Evolutionary conservation across 495 filamentous ascomycete species (phyloP).

Genomic region (Choiromyces venosus): DNA sequence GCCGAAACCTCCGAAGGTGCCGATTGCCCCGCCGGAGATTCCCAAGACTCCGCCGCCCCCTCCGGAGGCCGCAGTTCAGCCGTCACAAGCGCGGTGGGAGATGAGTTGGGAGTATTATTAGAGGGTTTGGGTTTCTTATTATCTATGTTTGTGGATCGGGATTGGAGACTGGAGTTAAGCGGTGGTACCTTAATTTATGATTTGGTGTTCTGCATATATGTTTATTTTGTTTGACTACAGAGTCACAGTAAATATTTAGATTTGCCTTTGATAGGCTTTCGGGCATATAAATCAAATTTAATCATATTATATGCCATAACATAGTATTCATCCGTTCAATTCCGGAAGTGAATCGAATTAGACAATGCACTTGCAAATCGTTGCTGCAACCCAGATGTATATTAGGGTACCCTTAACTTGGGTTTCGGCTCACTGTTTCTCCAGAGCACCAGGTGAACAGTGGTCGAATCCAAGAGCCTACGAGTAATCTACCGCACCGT

Average conservation of each 20-base stretch:
- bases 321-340: neutral
- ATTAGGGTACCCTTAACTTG: neutral
- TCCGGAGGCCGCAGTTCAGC: neutral
- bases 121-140: neutral
- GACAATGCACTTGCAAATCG: neutral
- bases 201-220: neutral
- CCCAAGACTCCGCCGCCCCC: neutral
- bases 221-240: neutral
- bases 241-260: neutral
- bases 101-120: neutral
- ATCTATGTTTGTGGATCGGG: neutral
- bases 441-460: neutral
- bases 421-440: neutral
- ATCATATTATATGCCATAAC: neutral
- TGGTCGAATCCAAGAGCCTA: neutral
- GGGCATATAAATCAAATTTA: neutral
- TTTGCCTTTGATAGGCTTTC: neutral
- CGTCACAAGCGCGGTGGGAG: neutral
- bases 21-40: neutral
- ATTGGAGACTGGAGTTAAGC: neutral
- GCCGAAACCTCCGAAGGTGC: neutral
- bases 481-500: neutral
- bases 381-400: neutral
- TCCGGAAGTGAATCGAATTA: neutral
- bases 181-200: neutral